phyloP scores from a whole-genome alignment of 2,329 filamentous ascomycete species.

The Didymellaceae sp. region DNA sequence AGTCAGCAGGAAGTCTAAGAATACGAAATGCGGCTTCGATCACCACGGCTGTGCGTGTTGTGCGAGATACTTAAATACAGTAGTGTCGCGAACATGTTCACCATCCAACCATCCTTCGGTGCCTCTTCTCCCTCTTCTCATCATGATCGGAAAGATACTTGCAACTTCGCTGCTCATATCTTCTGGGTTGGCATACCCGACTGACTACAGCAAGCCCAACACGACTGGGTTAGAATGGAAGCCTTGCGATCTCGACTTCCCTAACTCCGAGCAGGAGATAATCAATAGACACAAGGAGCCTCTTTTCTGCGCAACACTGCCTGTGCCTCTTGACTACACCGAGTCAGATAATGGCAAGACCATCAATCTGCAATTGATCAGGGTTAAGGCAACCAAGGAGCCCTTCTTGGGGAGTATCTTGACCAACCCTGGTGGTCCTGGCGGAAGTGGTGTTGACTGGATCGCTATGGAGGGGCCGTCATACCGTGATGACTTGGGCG shows the following conservation, averaged over 20 bases:
- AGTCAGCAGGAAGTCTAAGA: slow-evolving; percentile 8
- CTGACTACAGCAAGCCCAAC: neutral
- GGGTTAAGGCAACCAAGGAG: slow-evolving; percentile 33
- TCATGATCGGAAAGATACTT: slow-evolving; percentile 10
- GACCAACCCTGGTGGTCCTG: slow-evolving; percentile 46
- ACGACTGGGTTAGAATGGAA: slow-evolving; percentile 11
- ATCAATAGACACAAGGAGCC: slow-evolving; percentile 3
- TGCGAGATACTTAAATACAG: slow-evolving; percentile 4
- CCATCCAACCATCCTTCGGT: neutral
- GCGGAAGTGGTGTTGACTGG: slow-evolving; percentile 19
- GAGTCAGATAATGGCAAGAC: slow-evolving; percentile 24
- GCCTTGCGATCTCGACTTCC: slow-evolving; percentile 21
- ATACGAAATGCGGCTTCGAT: neutral
- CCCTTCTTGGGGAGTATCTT: slow-evolving; percentile 43
- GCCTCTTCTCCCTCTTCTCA: neutral
- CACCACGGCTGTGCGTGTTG: neutral
- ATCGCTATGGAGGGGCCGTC: slow-evolving; percentile 7
- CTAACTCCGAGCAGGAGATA: neutral
- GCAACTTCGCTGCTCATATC: slow-evolving; percentile 10
- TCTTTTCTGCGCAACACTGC: slow-evolving; percentile 37
- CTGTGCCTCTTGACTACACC: slow-evolving; percentile 47
- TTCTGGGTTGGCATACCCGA: slow-evolving; percentile 5
- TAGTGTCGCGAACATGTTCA: neutral
- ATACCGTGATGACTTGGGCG: slow-evolving; percentile 11
- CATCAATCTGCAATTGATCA: slow-evolving; percentile 37